These are phyloP conservation scores for Fusarium humuli DNA, from an alignment of 2,329 filamentous ascomycete species.

Conservation along the genomic window DNA sequence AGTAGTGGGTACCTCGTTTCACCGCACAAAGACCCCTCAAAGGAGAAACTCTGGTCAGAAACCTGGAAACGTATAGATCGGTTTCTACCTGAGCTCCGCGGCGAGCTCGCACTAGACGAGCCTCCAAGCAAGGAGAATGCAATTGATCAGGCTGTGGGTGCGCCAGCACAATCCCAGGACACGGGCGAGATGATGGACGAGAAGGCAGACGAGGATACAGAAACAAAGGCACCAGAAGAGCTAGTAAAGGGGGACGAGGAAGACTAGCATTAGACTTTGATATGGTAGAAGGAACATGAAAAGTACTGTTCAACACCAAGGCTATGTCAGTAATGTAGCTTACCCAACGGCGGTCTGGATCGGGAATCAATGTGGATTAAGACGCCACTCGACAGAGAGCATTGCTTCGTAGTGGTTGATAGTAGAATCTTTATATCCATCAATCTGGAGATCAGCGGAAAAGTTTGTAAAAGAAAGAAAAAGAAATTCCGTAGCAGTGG, in stretches of 20 bases:
- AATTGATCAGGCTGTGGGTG: neutral
- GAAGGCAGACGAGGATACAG: constrained; percentile 3
- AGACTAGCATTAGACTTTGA: constrained; percentile 5
- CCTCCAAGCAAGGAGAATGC: constrained; percentile 21
- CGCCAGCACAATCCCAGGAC: constrained; percentile 4
- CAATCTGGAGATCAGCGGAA: neutral
- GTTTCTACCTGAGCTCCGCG: constrained; percentile 70
- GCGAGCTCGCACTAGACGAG: constrained; percentile 67
- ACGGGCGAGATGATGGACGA: constrained; percentile 13
- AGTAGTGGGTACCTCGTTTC: constrained; percentile 86
- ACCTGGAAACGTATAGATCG: constrained; percentile 75
- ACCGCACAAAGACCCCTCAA: constrained; percentile 67
- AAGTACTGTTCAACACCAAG: neutral
- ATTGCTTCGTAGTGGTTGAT: constrained; percentile 15
- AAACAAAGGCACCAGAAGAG: constrained; percentile 8
- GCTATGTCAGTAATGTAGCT: neutral
- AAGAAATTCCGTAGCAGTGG: neutral
- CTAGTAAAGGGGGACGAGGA: constrained; percentile 6
- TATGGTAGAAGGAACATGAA: neutral
- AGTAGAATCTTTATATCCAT: constrained; percentile 6
- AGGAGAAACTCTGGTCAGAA: constrained; percentile 70
- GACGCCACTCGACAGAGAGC: constrained; percentile 1
- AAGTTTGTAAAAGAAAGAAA: neutral
- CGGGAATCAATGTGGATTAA: constrained; percentile 12
- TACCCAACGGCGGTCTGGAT: constrained; percentile 18